Conservation (phyloP, 2,329 filamentous ascomycete genomes). For the Penicillium frequentans region DNA sequence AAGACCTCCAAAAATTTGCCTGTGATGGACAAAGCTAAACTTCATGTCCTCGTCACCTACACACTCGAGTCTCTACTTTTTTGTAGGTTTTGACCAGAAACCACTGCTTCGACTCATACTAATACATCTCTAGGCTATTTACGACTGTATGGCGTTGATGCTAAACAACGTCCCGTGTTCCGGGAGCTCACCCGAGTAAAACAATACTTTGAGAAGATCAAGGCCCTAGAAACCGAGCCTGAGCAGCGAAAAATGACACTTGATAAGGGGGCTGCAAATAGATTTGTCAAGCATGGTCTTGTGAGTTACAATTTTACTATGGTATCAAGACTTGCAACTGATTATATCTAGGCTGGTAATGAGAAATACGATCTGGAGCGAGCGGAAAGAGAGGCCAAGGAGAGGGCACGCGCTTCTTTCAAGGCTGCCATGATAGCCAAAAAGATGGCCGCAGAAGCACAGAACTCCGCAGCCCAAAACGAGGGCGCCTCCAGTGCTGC, state of each 20-base stretch:
- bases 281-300: conserved; percentile 80
- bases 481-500: conserved; percentile 10
- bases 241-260: conserved; percentile 59
- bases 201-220: conserved; percentile 92
- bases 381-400: conserved; percentile 51
- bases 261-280: conserved; percentile 73
- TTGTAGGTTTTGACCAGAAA: conserved; percentile 52
- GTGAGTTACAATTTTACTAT: conserved; percentile 45
- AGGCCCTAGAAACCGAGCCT: conserved; percentile 66
- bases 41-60: conserved; percentile 85
- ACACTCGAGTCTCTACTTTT: conserved; percentile 89
- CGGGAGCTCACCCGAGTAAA: conserved; percentile 81
- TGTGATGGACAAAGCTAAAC: conserved; percentile 91
- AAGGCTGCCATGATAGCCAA: conserved; percentile 48
- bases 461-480: conserved; percentile 17
- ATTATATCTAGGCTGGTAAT: conserved; percentile 44
- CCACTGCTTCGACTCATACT: background rate
- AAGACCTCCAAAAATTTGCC: conserved; percentile 76
- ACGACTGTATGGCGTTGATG: conserved; percentile 73
- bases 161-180: conserved; percentile 82
- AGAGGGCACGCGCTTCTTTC: conserved; percentile 51
- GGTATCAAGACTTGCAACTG: conserved; percentile 8
- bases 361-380: conserved; percentile 52
- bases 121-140: conserved; percentile 61
- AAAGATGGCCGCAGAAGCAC: conserved; percentile 31